Conservation (phyloP, 768 basidiomycete species). For the Antrodiella citrinella region DNA sequence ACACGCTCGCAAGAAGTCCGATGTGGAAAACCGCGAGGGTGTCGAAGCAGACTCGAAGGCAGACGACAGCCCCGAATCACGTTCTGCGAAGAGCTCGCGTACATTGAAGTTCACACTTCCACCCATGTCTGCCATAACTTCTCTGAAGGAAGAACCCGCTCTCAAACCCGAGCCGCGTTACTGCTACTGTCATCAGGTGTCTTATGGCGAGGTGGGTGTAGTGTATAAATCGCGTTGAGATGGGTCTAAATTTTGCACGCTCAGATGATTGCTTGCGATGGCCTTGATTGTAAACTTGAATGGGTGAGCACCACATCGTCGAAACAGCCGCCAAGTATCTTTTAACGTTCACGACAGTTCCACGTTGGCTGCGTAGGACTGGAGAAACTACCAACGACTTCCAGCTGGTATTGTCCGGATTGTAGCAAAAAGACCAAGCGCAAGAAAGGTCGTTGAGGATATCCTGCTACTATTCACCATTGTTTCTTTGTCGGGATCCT, state of each 20-base stretch:
- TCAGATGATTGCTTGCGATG: conserved; percentile 87
- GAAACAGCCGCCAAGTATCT: conserved; percentile 2
- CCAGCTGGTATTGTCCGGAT: conserved; percentile 66
- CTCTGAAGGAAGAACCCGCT: not conserved
- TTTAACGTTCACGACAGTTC: too few relatives aligned
- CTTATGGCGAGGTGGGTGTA: conserved; percentile 65
- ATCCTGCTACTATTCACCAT: conserved; percentile 8
- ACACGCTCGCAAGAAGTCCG: not conserved
- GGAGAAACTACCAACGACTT: conserved; percentile 40
- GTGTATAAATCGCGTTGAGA: not conserved
- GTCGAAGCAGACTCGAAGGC: not conserved
- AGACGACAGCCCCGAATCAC: not conserved
- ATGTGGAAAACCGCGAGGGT: not conserved
- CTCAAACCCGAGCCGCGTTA: conserved; percentile 31
- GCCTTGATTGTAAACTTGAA: conserved; percentile 59
- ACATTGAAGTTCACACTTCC: conserved; percentile 30
- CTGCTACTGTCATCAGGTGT: conserved; percentile 76
- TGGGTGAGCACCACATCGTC: conserved; percentile 52
- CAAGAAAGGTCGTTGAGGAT: conserved; percentile 23
- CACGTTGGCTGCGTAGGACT: conserved; percentile 64
- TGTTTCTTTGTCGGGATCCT: not conserved
- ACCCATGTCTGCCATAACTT: conserved; percentile 14
- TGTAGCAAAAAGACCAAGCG: conserved; percentile 29
- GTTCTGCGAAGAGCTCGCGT: conserved; percentile 6
- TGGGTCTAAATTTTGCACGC: conserved; percentile 4